Base-by-base conservation (phyloP, 2,329 filamentous ascomycete genomes). In the Lachnellula occidentalis region DNA sequence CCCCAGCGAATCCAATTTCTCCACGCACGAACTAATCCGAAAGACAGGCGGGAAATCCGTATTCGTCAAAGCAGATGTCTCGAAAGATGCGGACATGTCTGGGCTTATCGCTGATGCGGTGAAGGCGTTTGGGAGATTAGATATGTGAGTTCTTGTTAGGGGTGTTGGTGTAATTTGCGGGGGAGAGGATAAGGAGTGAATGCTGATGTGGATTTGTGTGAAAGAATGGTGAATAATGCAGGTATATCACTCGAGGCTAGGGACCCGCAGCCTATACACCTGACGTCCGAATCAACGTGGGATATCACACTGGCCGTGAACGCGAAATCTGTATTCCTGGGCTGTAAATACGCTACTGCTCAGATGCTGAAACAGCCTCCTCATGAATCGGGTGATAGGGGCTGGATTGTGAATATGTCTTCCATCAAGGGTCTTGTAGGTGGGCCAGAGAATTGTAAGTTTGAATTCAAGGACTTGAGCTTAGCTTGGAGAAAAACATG, bases 311-410 rank as follows among this genome's bases (percentile, higher is more conserved):
- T 74, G 63, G 64, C 63, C 1, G 64, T 75, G 14, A 75, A 76
- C 43, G 53, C 61, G 7, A 71, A 66, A 12, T 70, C 69, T 0
- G 67, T 73, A 2, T 75, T 74, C 48, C 61, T 75, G 3, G 67
- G 69, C 0, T 73, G 68, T 54, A 81, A 79, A 48, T 76, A 74
- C 57, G 74, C 74, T 1, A 65, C 70, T 1, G 53, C 56, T 1
- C 78, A 80, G 57, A 80, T 82, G 76, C 65, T 79, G 11, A 66
- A 68, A 6, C 80, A 83, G 57, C 67, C 73, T 0, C 70, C 69
- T 0, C 64, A 69, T 4, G 55, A 58, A 1, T 64, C 59, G 2
- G 73, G 75, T 15, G 72, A 76, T 45, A 58, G 75, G 22, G 77
- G 77, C 1, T 78, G 75, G 73, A 76, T 79, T 48, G 71, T 79